Percentiles rank a stretch among this genome's conserved stretches.
phyloP scores from a whole-genome alignment of 768 basidiomycete genomes.

The Austroboletus eburneus region DNA sequence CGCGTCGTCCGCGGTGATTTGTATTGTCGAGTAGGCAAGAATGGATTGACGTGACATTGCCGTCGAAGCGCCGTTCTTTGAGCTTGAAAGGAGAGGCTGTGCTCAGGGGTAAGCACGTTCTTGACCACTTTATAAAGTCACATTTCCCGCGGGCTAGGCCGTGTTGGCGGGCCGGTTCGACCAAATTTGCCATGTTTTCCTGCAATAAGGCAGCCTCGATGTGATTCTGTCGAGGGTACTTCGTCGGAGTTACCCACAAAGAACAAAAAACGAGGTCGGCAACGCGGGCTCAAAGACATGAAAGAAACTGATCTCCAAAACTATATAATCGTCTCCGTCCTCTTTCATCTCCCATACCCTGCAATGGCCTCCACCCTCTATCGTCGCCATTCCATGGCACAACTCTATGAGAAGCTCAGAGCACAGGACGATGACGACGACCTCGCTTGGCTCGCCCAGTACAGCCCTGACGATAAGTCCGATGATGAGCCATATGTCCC shows the following conservation, averaged over 20 bases:
- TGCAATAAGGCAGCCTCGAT: constrained; percentile 36
- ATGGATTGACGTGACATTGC: constrained; percentile 11
- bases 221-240: constrained; percentile 33
- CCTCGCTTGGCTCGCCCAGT: constrained; percentile 34
- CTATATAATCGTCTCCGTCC: constrained; percentile 27
- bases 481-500: constrained; percentile 25
- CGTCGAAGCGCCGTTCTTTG: constrained; percentile 8
- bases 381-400: constrained; percentile 35
- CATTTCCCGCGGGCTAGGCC: constrained; percentile 28
- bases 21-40: constrained; percentile 11
- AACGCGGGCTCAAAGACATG: constrained; percentile 36
- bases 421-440: constrained; percentile 34
- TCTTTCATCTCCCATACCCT: constrained; percentile 15
- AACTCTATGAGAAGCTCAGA: constrained; percentile 32
- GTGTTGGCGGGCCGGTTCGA: constrained; percentile 9
- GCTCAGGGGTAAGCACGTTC: constrained; percentile 20
- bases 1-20: constrained; percentile 40
- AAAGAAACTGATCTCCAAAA: constrained; percentile 31
- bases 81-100: constrained; percentile 16
- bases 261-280: constrained; percentile 40
- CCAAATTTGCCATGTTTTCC: constrained; percentile 14
- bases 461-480: constrained; percentile 31
- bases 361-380: constrained; percentile 30
- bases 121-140: constrained; percentile 25
- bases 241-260: constrained; percentile 36